phyloP scores from a whole-genome alignment of 257 asterid species.

The Penstemon davidsonii region DNA sequence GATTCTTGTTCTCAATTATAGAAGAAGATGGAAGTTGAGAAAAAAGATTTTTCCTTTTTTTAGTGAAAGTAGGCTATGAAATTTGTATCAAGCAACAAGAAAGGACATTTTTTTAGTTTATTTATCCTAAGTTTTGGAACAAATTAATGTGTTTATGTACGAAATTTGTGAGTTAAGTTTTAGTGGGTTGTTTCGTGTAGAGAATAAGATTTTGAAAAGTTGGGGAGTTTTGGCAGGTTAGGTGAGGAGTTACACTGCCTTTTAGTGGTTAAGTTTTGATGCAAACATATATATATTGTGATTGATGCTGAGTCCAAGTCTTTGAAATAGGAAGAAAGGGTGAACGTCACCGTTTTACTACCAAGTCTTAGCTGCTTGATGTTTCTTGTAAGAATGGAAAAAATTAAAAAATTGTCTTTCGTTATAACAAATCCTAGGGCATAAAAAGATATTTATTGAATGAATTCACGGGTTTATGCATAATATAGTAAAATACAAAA shows the following conservation, averaged over 20 bases:
- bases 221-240: conserved; percentile 42
- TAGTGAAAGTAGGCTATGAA: background rate
- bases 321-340: background rate
- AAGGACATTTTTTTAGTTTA: background rate
- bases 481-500: too few species aligned
- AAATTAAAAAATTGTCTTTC: background rate
- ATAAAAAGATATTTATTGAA: background rate
- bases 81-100: conserved; percentile 19
- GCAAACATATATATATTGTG: conserved; percentile 2
- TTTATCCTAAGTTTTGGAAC: background rate
- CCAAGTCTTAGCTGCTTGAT: conserved; percentile 18
- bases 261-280: conserved; percentile 23
- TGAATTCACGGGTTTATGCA: background rate
- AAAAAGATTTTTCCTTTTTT: too few species aligned
- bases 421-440: conserved; percentile 15
- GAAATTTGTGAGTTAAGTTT: background rate
- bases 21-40: background rate
- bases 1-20: conserved; percentile 1
- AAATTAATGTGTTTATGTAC: conserved; percentile 3
- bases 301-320: background rate
- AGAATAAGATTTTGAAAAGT: conserved; percentile 37
- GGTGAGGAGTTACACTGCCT: conserved; percentile 83
- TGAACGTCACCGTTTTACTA: conserved; percentile 26
- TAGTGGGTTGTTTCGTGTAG: conserved; percentile 52
- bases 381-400: conserved; percentile 20